A percentile compares a stretch with the other conserved stretches of the same genome.
Conservation (phyloP, 345 rosid species). For the Excoecaria cochinchinensis region DNA sequence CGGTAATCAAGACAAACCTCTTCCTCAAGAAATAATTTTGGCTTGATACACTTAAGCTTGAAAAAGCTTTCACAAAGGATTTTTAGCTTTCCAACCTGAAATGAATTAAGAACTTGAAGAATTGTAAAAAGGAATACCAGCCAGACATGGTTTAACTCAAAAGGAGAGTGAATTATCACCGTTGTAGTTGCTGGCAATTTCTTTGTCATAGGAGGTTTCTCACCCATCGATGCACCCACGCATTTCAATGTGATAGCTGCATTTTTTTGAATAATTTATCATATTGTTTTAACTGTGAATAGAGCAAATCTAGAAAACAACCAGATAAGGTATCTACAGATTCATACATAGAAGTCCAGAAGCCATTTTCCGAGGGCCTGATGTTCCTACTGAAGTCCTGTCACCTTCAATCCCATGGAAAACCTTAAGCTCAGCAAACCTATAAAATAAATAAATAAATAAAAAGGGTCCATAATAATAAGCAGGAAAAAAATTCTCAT, state of each 20-base stretch:
- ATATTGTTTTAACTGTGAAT: not conserved
- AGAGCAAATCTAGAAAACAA: not conserved
- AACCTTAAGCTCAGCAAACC: conserved; percentile 75
- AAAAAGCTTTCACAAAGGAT: conserved; percentile 75
- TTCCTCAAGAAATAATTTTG: conserved; percentile 63
- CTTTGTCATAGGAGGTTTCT: conserved; percentile 66
- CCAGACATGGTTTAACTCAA: not conserved
- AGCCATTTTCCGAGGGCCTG: conserved; percentile 78
- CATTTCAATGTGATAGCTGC: conserved; percentile 83
- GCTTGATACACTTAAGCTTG: conserved; percentile 58
- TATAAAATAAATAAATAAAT: no score
- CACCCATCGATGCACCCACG: conserved; percentile 81
- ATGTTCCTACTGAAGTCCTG: conserved; percentile 44
- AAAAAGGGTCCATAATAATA: not conserved
- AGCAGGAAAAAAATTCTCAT: not conserved
- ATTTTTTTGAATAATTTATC: conserved; percentile 15
- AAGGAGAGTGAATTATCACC: conserved; percentile 39
- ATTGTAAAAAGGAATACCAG: not conserved
- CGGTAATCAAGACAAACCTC: conserved; percentile 46
- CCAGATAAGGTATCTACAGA: conserved; percentile 5
- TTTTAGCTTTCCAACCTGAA: conserved; percentile 82
- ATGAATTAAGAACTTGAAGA: not conserved
- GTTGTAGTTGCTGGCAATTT: conserved; percentile 84
- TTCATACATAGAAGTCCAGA: conserved; percentile 71
- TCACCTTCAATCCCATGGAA: conserved; percentile 83